A percentile compares a stretch with the other conserved stretches of the same genome.
Conservation (phyloP, 495 filamentous ascomycete species). For the Lophiotrema nucula region DNA sequence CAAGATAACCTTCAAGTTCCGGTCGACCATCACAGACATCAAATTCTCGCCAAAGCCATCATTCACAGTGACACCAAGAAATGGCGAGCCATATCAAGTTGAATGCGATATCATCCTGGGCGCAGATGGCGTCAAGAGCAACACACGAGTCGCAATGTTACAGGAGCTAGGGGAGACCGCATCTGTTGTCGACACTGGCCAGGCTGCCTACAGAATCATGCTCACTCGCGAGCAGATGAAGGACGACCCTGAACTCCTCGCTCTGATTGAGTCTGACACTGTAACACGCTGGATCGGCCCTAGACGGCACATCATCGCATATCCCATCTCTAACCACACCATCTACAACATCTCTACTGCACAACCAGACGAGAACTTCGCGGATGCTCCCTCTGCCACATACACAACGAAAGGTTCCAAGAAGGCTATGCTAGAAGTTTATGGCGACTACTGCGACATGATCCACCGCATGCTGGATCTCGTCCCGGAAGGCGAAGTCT, state of each 20-base stretch:
- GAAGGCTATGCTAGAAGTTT: constrained; percentile 63
- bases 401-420: constrained; percentile 76
- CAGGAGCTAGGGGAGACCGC: constrained; percentile 52
- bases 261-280: constrained; percentile 62
- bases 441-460: constrained; percentile 67
- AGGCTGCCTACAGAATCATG: constrained; percentile 86
- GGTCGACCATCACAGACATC: constrained; percentile 53
- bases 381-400: constrained; percentile 66
- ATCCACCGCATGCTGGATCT: constrained; percentile 70
- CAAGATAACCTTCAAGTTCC: constrained; percentile 67
- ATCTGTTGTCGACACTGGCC: constrained; percentile 66
- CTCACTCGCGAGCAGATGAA: constrained; percentile 65
- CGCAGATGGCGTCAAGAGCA: constrained; percentile 71
- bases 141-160: constrained; percentile 55
- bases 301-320: constrained; percentile 79
- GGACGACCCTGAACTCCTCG: constrained; percentile 64
- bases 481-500: constrained; percentile 78
- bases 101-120: constrained; percentile 69
- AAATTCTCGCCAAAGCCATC: constrained; percentile 52
- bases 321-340: constrained; percentile 68
- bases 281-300: constrained; percentile 78
- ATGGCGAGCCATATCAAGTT: constrained; percentile 55
- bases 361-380: constrained; percentile 73
- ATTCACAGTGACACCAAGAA: constrained; percentile 58
- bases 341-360: constrained; percentile 78